Base-by-base conservation (phyloP, 768 basidiomycete species). In the Tricholomella constricta region DNA sequence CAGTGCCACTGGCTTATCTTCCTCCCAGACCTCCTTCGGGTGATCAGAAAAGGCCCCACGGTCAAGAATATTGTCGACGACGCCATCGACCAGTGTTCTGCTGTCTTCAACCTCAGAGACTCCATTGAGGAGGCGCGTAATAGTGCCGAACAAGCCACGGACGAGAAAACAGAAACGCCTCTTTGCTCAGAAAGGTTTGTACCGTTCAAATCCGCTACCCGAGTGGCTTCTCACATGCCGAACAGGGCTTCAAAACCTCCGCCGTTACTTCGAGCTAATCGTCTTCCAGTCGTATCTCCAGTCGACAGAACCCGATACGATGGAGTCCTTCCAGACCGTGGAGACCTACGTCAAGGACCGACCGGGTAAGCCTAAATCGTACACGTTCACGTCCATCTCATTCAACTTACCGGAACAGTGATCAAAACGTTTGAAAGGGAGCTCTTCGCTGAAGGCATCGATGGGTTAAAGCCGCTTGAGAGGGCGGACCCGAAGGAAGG, bases 361-460 rank as follows among this genome's bases (percentile, higher is more conserved):
- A 38, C 97, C 96, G 58, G 94, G 93, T 91, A 66, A 41, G 71
- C 52, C 12, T 10, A 11, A 8, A 14, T 27, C 17, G 17, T 29
- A 20, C 4, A 10, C 4, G 32, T n/a, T 37, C 27, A 37, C 26
- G 26, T 31, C 22, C 27, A 26, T 14, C 19, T 29, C 17, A 26
- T 19, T 51, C 27, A 17, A 17, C 12, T 37, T 29, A 15, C 19
- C 32, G 10, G 23, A 23, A 51, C 52, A 90, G 96, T 98, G 12
- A 94, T 98, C 72, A 89, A 88, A 66, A 99, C 97, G 0, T 95
- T 98, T 54, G 86, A 94, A 73, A 93, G 91, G 54, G 97, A 98
- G 57, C 79, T 99, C 42, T 70, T 85, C 36, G 79, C 78, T 15
- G 88, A 94, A 17, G 87, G 87, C 3, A 68, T 91, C 44, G 79